Evolutionary conservation across 2,329 filamentous ascomycete species (phyloP).

Genomic region (Sarocladium brachiariae): DNA sequence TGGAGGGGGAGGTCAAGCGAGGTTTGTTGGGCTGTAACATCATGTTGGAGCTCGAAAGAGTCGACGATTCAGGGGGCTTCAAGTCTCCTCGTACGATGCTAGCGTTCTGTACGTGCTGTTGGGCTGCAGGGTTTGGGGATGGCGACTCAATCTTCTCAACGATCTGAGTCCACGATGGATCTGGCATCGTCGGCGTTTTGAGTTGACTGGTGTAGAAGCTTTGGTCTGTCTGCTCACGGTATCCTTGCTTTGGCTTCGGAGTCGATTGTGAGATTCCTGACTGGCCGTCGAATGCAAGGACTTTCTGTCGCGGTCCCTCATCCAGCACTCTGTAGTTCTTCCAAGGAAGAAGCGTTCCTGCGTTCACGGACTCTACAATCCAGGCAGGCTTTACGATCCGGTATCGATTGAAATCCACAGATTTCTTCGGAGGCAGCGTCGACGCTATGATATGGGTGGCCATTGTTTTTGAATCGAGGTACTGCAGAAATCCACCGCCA

Average conservation of each 20-base stretch:
- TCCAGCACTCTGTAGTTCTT: slow-evolving; percentile 76
- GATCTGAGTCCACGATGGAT: slow-evolving; percentile 22
- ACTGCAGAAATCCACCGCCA: slow-evolving; percentile 93
- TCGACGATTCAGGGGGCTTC: not conserved
- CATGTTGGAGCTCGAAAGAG: not conserved
- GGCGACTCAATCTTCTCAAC: slow-evolving; percentile 17
- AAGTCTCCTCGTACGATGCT: not conserved
- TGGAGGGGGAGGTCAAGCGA: slow-evolving; percentile 4
- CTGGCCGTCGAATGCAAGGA: slow-evolving; percentile 56
- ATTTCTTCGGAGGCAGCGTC: slow-evolving; percentile 85
- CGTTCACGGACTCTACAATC: slow-evolving; percentile 83
- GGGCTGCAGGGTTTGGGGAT: not conserved
- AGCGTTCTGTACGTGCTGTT: not conserved
- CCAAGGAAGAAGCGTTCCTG: slow-evolving; percentile 80
- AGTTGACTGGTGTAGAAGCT: slow-evolving; percentile 80
- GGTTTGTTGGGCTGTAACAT: too few relatives aligned
- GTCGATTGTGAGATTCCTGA: slow-evolving; percentile 61
- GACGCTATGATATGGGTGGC: slow-evolving; percentile 96
- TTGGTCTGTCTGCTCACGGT: slow-evolving; percentile 71
- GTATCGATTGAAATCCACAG: slow-evolving; percentile 78
- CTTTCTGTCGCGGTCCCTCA: slow-evolving; percentile 75
- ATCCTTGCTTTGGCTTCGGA: slow-evolving; percentile 51
- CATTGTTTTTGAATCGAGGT: slow-evolving; percentile 87
- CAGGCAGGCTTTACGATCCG: slow-evolving; percentile 91
- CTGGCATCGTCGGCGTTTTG: slow-evolving; percentile 28